These are phyloP conservation scores for Trichoderma koningiopsis DNA, from an alignment of 2,329 filamentous ascomycete genomes.

Conservation along the genomic window DNA sequence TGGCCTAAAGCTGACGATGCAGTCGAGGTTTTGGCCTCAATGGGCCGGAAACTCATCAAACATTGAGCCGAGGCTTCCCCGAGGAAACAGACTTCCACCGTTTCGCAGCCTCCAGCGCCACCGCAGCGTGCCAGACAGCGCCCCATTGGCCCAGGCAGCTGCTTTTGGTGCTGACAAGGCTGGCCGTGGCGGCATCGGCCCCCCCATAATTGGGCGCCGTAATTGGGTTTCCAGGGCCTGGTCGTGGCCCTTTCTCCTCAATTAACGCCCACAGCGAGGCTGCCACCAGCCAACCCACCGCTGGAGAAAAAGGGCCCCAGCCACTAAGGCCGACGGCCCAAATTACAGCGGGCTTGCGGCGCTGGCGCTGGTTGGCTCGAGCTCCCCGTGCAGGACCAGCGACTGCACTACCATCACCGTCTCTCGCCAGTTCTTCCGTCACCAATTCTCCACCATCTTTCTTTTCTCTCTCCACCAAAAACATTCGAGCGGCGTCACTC, in stretches of 20 bases:
- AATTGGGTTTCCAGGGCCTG: conserved; percentile 1
- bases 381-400: background rate
- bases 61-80: conserved; percentile 16
- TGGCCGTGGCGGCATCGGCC: conserved; percentile 2
- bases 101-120: background rate
- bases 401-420: background rate
- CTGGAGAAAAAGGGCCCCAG: background rate
- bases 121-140: background rate
- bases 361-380: conserved; percentile 1
- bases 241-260: background rate
- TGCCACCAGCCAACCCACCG: background rate
- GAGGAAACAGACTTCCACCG: background rate
- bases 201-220: conserved; percentile 14
- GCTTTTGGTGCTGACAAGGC: conserved; percentile 16
- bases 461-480: conserved; percentile 10
- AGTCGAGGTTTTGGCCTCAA: background rate
- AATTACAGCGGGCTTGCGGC: background rate
- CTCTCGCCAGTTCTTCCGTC: conserved; percentile 8
- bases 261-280: conserved; percentile 12
- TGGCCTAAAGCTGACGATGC: background rate
- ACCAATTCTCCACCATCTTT: conserved; percentile 5
- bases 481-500: background rate
- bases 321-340: background rate
- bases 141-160: background rate
- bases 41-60: background rate